Evolutionary conservation across 1,139 yeast species (phyloP).

Genomic region (Magnusiomyces sp.): DNA sequence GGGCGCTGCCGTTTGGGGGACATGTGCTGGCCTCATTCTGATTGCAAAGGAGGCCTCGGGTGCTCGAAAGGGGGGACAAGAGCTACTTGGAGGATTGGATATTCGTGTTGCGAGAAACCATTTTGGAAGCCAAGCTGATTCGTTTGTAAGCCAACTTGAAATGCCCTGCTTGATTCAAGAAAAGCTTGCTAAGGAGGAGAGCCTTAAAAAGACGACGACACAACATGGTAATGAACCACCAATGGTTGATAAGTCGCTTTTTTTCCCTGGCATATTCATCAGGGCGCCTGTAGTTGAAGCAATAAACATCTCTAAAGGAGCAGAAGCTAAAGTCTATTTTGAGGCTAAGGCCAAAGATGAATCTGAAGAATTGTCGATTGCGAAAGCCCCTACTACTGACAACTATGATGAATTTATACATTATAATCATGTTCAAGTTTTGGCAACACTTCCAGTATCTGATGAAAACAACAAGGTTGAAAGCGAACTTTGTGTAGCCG

Average conservation of each 20-base stretch:
- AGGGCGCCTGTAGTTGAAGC: slow-evolving; percentile 66
- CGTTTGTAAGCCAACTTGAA: slow-evolving; percentile 49
- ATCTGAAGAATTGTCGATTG: slow-evolving; percentile 4
- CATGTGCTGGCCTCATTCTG: slow-evolving; percentile 77
- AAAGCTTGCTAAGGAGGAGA: slow-evolving; percentile 20
- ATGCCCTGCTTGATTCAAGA: slow-evolving; percentile 41
- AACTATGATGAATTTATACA: slow-evolving; percentile 3
- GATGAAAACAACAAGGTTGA: slow-evolving; percentile 15
- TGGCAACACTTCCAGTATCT: slow-evolving; percentile 20
- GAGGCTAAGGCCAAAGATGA: slow-evolving; percentile 12
- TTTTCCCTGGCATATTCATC: slow-evolving; percentile 58
- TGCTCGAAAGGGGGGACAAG: slow-evolving; percentile 48
- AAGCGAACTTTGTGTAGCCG: slow-evolving; percentile 48
- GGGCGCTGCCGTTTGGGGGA: slow-evolving; percentile 65
- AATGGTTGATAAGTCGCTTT: background rate
- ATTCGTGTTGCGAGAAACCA: slow-evolving; percentile 64
- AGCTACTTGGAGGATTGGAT: slow-evolving; percentile 56
- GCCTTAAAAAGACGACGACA: slow-evolving; percentile 15
- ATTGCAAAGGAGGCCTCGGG: slow-evolving; percentile 44
- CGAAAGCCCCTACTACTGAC: slow-evolving; percentile 12
- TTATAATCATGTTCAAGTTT: slow-evolving; percentile 21
- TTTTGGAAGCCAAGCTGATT: slow-evolving; percentile 70
- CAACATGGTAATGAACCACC: background rate
- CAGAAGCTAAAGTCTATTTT: background rate
- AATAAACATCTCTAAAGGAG: slow-evolving; percentile 20